phyloP scores from a whole-genome alignment of 805 yeast genomes.

The Kazachstania psychrophila region DNA sequence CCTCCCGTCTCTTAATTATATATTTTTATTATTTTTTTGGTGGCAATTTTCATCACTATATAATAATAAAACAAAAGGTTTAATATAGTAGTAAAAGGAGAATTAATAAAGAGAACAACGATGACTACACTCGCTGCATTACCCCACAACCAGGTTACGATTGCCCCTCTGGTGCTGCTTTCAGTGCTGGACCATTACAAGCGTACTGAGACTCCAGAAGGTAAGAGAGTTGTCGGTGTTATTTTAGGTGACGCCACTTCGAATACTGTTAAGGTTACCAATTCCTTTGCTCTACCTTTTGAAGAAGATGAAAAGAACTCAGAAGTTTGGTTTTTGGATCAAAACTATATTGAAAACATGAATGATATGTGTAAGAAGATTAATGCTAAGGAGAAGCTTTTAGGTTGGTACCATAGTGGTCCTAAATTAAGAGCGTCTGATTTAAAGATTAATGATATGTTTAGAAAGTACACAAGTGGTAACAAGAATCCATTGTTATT shows the following conservation, averaged over 20 bases:
- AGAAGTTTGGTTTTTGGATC: slow-evolving; percentile 94
- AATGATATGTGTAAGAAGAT: slow-evolving; percentile 96
- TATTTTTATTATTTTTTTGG: too few species aligned
- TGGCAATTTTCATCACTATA: too few species aligned
- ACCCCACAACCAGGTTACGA: slow-evolving; percentile 56
- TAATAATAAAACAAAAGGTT: too few species aligned
- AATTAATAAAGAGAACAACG: too few species aligned
- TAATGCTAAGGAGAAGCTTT: slow-evolving; percentile 89
- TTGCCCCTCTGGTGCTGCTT: slow-evolving; percentile 88
- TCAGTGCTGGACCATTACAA: slow-evolving; percentile 95
- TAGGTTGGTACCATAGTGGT: slow-evolving; percentile 99
- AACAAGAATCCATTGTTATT: slow-evolving; percentile 54
- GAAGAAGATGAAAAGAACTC: slow-evolving; percentile 93
- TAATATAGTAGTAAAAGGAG: too few species aligned
- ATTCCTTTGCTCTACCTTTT: slow-evolving; percentile 94
- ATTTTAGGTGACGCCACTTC: slow-evolving; percentile 68
- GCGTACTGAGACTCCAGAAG: slow-evolving; percentile 63
- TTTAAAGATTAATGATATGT: slow-evolving; percentile 80
- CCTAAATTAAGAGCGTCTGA: slow-evolving; percentile 86
- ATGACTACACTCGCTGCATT: slow-evolving; percentile 8
- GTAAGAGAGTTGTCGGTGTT: slow-evolving; percentile 88
- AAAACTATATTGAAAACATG: slow-evolving; percentile 92
- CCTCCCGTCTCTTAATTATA: too few species aligned
- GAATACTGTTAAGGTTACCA: slow-evolving; percentile 58
- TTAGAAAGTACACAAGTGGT: slow-evolving; percentile 70